Conservation (phyloP, 768 basidiomycete genomes). For the Auriscalpium vulgare region DNA sequence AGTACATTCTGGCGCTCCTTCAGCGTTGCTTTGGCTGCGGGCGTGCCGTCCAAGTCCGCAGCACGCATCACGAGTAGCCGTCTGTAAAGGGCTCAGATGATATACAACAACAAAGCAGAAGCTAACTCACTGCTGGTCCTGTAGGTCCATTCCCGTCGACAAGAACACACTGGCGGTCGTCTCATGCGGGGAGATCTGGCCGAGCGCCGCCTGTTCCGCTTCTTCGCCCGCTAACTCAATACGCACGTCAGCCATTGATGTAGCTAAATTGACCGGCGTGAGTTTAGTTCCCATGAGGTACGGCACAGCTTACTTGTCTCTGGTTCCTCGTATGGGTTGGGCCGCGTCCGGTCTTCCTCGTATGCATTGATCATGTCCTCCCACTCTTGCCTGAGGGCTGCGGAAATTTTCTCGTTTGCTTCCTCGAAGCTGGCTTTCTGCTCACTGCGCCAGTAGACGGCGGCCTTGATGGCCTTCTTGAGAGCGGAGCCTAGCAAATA, state of each 20-base stretch:
- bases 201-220: background rate
- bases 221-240: background rate
- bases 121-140: background rate
- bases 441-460: background rate
- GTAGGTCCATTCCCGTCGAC: background rate
- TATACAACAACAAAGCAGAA: no score
- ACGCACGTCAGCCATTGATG: background rate
- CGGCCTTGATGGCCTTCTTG: background rate
- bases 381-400: background rate
- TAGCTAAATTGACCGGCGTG: background rate
- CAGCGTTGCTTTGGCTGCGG: no score
- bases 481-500: background rate
- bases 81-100: background rate
- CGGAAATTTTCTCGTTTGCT: background rate
- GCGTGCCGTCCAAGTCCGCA: no score
- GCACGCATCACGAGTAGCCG: background rate
- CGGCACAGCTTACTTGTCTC: background rate
- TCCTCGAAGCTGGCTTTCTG: background rate
- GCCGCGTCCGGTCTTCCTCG: background rate
- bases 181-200: background rate
- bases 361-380: background rate
- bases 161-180: background rate
- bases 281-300: background rate
- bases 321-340: conserved; percentile 1
- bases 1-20: no score